A percentile compares a stretch with the other conserved stretches of the same genome.
Evolutionary conservation across 352 stramenopile species (phyloP).

Genomic region (Phytopythium oedochilum): DNA sequence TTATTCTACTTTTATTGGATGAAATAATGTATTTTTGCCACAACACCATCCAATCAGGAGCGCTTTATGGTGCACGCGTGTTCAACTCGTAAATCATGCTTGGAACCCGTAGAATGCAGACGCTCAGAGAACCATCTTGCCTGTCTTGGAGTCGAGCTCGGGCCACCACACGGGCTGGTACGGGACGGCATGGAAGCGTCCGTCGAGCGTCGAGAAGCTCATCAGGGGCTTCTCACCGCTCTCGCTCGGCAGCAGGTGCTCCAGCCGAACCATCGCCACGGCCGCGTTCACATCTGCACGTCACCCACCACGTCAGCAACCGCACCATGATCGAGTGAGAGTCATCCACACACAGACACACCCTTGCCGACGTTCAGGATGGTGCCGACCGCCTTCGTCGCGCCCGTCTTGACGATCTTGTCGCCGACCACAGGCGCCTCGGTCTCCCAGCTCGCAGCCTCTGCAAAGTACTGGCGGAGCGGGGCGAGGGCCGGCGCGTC

Average conservation of each 20-base stretch:
- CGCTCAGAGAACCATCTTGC: constrained; percentile 73
- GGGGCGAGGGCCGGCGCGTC: constrained; percentile 25
- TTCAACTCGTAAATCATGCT: too few species aligned
- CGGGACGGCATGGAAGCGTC: constrained; percentile 60
- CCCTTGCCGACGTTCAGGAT: constrained; percentile 41
- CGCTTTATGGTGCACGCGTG: too few species aligned
- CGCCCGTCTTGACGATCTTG: constrained; percentile 49
- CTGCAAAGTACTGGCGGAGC: constrained; percentile 44
- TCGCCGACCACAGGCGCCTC: constrained; percentile 25
- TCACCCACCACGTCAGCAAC: not conserved
- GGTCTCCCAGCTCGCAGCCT: constrained; percentile 20
- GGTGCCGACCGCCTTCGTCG: constrained; percentile 56
- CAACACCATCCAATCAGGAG: too few species aligned
- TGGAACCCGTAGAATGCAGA: too few species aligned
- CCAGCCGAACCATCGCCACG: constrained; percentile 77
- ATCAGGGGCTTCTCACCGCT: constrained; percentile 32
- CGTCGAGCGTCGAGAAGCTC: constrained; percentile 63
- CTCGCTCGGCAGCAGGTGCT: constrained; percentile 49
- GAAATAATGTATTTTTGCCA: too few species aligned
- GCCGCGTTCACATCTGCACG: constrained; percentile 34
- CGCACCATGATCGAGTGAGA: not conserved
- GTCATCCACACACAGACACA: not conserved
- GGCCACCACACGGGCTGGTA: constrained; percentile 79
- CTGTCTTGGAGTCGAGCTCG: constrained; percentile 54
- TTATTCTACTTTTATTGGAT: too few species aligned